Evolutionary conservation across 2,329 filamentous ascomycete species (phyloP).

Genomic region (Diaporthe sp.): DNA sequence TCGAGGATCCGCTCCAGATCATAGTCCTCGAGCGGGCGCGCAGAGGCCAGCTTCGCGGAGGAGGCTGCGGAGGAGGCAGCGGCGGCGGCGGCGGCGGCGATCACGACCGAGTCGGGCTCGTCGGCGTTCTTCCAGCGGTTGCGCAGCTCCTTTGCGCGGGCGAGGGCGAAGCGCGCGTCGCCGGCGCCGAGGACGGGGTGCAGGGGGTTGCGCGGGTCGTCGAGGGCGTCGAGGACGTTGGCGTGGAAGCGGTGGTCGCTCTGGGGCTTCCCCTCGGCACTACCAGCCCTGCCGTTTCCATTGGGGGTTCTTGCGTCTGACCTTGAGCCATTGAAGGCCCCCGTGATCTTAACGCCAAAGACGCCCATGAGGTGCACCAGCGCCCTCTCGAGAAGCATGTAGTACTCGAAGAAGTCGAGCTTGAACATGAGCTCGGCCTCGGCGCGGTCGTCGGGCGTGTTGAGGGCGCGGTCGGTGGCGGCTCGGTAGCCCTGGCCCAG

Average conservation of each 20-base stretch:
- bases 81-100: constrained; percentile 44
- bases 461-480: constrained; percentile 58
- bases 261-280: constrained; percentile 7
- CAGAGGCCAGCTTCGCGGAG: constrained; percentile 33
- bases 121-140: constrained; percentile 81
- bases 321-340: constrained; percentile 42
- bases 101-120: constrained; percentile 53
- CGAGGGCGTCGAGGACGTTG: constrained; percentile 75
- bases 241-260: constrained; percentile 71
- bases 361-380: constrained; percentile 76
- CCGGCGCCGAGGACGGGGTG: constrained; percentile 67
- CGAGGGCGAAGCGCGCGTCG: constrained; percentile 69
- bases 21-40: constrained; percentile 68
- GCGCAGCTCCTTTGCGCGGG: constrained; percentile 75
- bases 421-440: constrained; percentile 80
- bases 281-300: constrained; percentile 1
- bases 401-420: constrained; percentile 83
- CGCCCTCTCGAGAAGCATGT: constrained; percentile 79
- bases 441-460: constrained; percentile 46
- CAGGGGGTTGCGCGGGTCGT: constrained; percentile 69
- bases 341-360: constrained; percentile 68
- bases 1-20: constrained; percentile 72
- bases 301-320: background rate
- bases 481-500: constrained; percentile 69
- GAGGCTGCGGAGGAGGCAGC: constrained; percentile 14